Base-by-base conservation (phyloP, 2,329 filamentous ascomycete species). In the Zelopaecilomyces penicillatus region DNA sequence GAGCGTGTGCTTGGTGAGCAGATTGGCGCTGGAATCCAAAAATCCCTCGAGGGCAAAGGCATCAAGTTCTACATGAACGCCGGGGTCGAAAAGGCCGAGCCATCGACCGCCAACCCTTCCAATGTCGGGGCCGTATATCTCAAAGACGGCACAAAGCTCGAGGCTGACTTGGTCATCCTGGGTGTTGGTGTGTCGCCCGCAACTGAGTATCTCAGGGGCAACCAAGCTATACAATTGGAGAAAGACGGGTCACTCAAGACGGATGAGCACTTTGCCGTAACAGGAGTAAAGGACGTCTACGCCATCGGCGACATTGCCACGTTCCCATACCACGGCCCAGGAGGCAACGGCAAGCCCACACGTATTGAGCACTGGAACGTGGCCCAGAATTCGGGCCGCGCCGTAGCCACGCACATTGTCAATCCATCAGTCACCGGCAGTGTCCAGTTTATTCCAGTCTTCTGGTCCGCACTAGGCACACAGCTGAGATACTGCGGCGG, bases 331-430 rank as follows among this genome's bases (percentile, higher is more conserved):
- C 77, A 87, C 62, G 93, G 93, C 1, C 93, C 93, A 0, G 89
- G 87, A 27, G 84, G 87, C 28, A 75, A 84, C 11, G 87, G 86
- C 50, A 74, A 74, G 37, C 74, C 76, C 12, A 79, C 85, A 1
- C 83, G 93, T 51, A 96, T 97, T 59, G 93, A 98, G 72, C 93
- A 98, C 64, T 98, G 93, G 93, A 91, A 96, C 65, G 93, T 98
- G 3, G 93, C 93, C 4, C 93, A 97, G 60, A 96, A 97, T 58
- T 75, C 87, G 2, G 93, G 93, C 3, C 85, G 91, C 37, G 75
- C 77, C 27, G 91, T 85, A 1, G 93, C 89, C 2, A 73, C 74
- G 42, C 79, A 86, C 55, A 95, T 98, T 58, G 76, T 81, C 53
- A 73, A 84, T 56, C 76, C 83, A 0, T 65, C 74, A 10, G 9